Percentiles rank a stretch among this genome's conserved stretches.
Conservation (phyloP, 2,329 filamentous ascomycete genomes). For the Shiraia sp. region DNA sequence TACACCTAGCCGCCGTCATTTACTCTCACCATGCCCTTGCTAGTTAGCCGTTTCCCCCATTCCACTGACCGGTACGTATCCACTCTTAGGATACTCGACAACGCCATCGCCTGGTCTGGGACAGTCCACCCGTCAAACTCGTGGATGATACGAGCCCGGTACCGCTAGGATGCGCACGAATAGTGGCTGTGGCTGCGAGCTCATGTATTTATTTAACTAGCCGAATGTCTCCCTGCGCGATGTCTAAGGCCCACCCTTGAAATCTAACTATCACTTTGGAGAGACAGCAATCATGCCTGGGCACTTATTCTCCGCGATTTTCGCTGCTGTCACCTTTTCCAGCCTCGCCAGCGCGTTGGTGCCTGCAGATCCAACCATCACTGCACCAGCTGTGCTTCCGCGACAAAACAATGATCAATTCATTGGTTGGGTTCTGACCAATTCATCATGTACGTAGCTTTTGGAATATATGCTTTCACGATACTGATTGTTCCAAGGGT, state of each 20-base stretch:
- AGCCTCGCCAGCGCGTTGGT: slow-evolving; percentile 19
- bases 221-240: slow-evolving; percentile 2
- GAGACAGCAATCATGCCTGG: slow-evolving; percentile 15
- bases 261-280: background rate
- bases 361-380: slow-evolving; percentile 36
- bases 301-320: slow-evolving; percentile 12
- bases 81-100: background rate
- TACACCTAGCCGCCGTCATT: slow-evolving; percentile 4
- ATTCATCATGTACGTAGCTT: slow-evolving; percentile 23
- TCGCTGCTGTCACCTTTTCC: slow-evolving; percentile 16
- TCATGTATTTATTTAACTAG: slow-evolving; percentile 6
- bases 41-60: slow-evolving; percentile 5
- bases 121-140: slow-evolving; percentile 5
- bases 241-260: background rate
- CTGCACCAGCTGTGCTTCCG: slow-evolving; percentile 28
- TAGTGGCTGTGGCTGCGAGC: slow-evolving; percentile 12
- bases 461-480: background rate
- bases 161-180: slow-evolving; percentile 4
- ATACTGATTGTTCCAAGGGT: slow-evolving; percentile 21
- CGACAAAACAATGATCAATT: slow-evolving; percentile 29
- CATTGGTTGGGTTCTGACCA: slow-evolving; percentile 28
- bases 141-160: slow-evolving; percentile 11
- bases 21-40: slow-evolving; percentile 3
- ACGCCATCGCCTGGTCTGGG: slow-evolving; percentile 8
- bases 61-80: slow-evolving; percentile 9